phyloP scores from a whole-genome alignment of 345 rosid species.

The Nephelium lappaceum region DNA sequence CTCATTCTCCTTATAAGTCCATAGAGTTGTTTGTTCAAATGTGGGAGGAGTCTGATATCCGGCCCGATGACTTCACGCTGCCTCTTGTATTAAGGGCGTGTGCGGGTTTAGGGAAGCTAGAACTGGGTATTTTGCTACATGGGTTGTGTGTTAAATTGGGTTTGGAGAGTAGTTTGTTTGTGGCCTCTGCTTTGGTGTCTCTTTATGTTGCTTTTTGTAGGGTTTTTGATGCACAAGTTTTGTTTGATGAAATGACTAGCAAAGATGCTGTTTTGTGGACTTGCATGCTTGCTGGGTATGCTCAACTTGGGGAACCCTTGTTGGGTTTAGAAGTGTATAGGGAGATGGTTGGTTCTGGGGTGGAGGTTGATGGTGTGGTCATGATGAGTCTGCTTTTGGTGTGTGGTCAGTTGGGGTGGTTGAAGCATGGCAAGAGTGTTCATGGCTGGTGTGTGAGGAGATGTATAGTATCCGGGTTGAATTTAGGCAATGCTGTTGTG shows the following conservation, averaged over 20 bases:
- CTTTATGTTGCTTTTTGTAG: conserved; percentile 38
- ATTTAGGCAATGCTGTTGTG: conserved; percentile 54
- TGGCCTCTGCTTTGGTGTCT: conserved; percentile 54
- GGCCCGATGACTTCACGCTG: conserved; percentile 60
- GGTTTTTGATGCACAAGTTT: conserved; percentile 34
- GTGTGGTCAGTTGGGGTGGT: conserved; percentile 54
- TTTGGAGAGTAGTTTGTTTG: conserved; percentile 44
- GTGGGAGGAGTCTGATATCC: conserved; percentile 38
- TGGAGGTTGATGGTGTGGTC: conserved; percentile 57
- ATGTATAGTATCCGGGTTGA: conserved; percentile 45
- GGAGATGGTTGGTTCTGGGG: conserved; percentile 41
- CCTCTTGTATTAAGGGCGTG: conserved; percentile 68
- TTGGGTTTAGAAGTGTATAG: conserved; percentile 47
- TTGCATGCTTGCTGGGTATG: conserved; percentile 66
- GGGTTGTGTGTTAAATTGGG: conserved; percentile 55
- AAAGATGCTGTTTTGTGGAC: conserved; percentile 66
- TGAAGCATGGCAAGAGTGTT: conserved; percentile 58
- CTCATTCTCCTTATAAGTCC: conserved; percentile 38
- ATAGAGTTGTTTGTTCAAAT: conserved; percentile 49
- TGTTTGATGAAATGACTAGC: conserved; percentile 56
- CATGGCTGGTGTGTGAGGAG: conserved; percentile 69
- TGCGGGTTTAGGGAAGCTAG: conserved; percentile 30
- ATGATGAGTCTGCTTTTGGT: conserved; percentile 65
- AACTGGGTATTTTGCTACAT: conserved; percentile 41
- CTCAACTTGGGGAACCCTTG: conserved; percentile 51